Conservation (phyloP, 805 yeast genomes). For the Kurtzmaniella cleridarum region DNA sequence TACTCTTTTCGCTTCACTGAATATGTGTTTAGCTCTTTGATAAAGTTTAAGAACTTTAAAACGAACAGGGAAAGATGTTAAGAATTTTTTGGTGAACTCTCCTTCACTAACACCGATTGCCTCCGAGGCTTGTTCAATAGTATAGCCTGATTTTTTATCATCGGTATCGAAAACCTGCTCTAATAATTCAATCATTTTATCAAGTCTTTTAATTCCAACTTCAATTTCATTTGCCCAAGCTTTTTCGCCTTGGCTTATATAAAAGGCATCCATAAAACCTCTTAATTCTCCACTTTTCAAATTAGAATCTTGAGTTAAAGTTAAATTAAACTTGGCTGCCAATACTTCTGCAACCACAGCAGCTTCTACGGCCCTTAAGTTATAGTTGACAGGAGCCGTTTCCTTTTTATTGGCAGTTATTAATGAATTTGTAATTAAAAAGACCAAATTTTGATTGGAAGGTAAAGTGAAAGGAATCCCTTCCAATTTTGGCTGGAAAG, state of each 20-base stretch:
- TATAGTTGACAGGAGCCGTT: slow-evolving; percentile 66
- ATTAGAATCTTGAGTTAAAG: slow-evolving; percentile 43
- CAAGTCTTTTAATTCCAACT: slow-evolving; percentile 36
- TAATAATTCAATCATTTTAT: slow-evolving; percentile 36
- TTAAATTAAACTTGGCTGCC: slow-evolving; percentile 43
- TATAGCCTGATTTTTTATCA: slow-evolving; percentile 41
- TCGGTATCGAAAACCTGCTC: slow-evolving; percentile 31
- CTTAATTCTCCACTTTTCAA: slow-evolving; percentile 55
- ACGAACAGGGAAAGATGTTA: slow-evolving; percentile 50
- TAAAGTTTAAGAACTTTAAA: slow-evolving; percentile 52
- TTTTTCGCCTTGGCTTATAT: slow-evolving; percentile 19
- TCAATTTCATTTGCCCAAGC: slow-evolving; percentile 42
- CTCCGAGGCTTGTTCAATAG: slow-evolving; percentile 43
- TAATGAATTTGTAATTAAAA: slow-evolving; percentile 60
- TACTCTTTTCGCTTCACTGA: slow-evolving; percentile 56
- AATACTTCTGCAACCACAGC: slow-evolving; percentile 60
- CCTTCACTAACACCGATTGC: slow-evolving; percentile 37
- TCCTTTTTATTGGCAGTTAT: slow-evolving; percentile 61
- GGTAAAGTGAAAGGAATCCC: slow-evolving; percentile 56
- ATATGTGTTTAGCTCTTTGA: slow-evolving; percentile 59
- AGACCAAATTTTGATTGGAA: slow-evolving; percentile 37
- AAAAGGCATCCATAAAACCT: slow-evolving; percentile 56
- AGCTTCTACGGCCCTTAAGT: slow-evolving; percentile 67
- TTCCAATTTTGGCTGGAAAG: slow-evolving; percentile 52
- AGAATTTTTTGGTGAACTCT: slow-evolving; percentile 40